Conservation (phyloP, 2,329 filamentous ascomycete genomes). For the Seiridium cupressi region DNA sequence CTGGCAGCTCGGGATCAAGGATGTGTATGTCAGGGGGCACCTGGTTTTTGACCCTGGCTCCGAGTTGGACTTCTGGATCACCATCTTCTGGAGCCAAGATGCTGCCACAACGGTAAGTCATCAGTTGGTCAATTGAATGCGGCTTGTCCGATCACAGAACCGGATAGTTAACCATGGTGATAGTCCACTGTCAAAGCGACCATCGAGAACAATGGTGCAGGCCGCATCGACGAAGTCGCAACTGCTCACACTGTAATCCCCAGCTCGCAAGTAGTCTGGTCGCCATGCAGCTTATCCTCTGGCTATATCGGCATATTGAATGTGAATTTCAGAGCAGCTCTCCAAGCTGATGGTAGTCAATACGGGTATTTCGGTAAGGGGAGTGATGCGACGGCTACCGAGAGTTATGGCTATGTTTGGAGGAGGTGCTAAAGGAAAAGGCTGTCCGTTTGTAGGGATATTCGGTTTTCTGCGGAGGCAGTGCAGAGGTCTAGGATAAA, state of each 20-base stretch:
- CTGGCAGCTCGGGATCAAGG: constrained; percentile 36
- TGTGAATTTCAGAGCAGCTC: constrained; percentile 38
- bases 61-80: constrained; percentile 30
- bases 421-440: constrained; percentile 26
- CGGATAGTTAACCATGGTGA: neutral
- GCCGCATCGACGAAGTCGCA: constrained; percentile 25
- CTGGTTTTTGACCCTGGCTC: constrained; percentile 31
- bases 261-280: constrained; percentile 28
- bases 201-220: constrained; percentile 21
- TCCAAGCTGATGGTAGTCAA: constrained; percentile 27
- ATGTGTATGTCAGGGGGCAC: constrained; percentile 30
- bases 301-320: constrained; percentile 36
- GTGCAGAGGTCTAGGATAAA: neutral
- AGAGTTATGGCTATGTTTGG: constrained; percentile 36
- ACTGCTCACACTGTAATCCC: constrained; percentile 26
- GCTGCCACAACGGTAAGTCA: constrained; percentile 30
- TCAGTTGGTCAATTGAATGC: neutral
- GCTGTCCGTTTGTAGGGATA: neutral
- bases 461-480: neutral
- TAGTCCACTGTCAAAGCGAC: constrained; percentile 27
- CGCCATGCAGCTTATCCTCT: constrained; percentile 28
- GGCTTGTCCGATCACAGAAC: neutral
- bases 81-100: constrained; percentile 34
- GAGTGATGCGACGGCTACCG: constrained; percentile 21
- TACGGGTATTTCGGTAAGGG: constrained; percentile 33